A percentile compares a stretch with the other conserved stretches of the same genome.
phyloP scores from a whole-genome alignment of 139 green algal species.

The Prasinococcaceae sp. region DNA sequence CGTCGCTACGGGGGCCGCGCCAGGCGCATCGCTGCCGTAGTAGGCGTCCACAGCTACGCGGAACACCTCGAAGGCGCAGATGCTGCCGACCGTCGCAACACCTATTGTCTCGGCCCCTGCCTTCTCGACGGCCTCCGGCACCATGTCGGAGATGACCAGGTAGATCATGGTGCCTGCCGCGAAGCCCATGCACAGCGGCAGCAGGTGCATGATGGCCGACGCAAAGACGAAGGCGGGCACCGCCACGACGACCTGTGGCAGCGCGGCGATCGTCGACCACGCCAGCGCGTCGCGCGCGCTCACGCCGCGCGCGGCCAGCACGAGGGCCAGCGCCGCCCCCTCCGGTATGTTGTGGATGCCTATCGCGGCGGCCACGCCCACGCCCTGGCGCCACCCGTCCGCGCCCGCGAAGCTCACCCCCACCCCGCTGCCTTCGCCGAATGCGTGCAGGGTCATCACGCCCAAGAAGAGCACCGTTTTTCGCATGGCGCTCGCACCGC shows the following conservation, averaged over 20 bases:
- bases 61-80: no score
- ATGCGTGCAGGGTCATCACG: constrained; percentile 91
- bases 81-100: no score
- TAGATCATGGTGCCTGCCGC: constrained; percentile 97
- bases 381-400: constrained; percentile 63
- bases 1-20: no score
- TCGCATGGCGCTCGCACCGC: constrained; percentile 57
- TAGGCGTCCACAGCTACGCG: no score
- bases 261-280: constrained; percentile 65
- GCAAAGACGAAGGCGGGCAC: constrained; percentile 90
- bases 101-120: no score
- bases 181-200: constrained; percentile 88
- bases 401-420: constrained; percentile 73
- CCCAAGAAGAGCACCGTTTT: constrained; percentile 78
- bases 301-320: constrained; percentile 73
- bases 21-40: no score
- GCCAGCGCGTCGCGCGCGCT: constrained; percentile 38
- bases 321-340: constrained; percentile 80
- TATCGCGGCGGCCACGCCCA: constrained; percentile 87
- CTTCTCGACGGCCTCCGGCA: constrained; percentile 81
- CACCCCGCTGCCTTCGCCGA: constrained; percentile 88
- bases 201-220: constrained; percentile 63
- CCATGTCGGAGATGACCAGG: constrained; percentile 90
- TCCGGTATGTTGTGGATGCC: constrained; percentile 96
- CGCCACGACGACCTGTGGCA: constrained; percentile 69